A percentile compares a stretch with the other conserved stretches of the same genome.
phyloP scores from a whole-genome alignment of 805 yeast species.

The Lachancea dasiensis region DNA sequence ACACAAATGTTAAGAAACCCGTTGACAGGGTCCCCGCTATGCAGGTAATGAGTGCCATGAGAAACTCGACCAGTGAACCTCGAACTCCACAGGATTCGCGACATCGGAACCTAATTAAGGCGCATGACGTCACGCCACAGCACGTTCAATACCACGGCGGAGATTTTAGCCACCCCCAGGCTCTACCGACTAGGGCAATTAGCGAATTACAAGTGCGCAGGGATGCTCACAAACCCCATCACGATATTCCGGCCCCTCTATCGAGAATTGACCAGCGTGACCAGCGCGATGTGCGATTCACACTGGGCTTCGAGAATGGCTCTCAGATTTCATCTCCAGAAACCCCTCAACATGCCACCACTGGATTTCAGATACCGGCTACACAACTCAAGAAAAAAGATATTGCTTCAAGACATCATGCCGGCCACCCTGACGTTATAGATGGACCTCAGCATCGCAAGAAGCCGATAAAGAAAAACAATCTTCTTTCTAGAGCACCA shows the following conservation, averaged over 20 bases:
- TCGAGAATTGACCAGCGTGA: too few species aligned
- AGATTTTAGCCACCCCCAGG: too few species aligned
- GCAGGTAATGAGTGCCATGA: slow-evolving; percentile 9
- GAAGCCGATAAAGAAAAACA: slow-evolving; percentile 1
- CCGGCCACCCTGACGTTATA: neutral
- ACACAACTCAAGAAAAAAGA: slow-evolving; percentile 1
- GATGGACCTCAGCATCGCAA: slow-evolving; percentile 1
- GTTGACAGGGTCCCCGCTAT: slow-evolving; percentile 4
- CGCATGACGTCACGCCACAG: neutral
- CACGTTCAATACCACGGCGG: too few species aligned
- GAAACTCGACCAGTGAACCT: neutral
- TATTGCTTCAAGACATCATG: neutral
- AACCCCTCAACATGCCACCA: neutral
- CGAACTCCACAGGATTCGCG: neutral
- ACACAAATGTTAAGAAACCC: neutral
- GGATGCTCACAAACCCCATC: slow-evolving; percentile 1
- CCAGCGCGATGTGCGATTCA: slow-evolving; percentile 5
- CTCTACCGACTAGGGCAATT: slow-evolving; percentile 1
- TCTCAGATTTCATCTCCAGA: slow-evolving; percentile 5
- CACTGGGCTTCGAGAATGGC: slow-evolving; percentile 2
- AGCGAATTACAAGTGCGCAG: slow-evolving; percentile 4
- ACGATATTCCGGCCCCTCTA: too few species aligned
- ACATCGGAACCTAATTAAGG: neutral
- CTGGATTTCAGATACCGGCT: neutral
- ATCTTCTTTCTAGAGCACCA: too few species aligned